Evolutionary conservation across 331 rosid species (phyloP).

Genomic region (Pyracantha coccinea): DNA sequence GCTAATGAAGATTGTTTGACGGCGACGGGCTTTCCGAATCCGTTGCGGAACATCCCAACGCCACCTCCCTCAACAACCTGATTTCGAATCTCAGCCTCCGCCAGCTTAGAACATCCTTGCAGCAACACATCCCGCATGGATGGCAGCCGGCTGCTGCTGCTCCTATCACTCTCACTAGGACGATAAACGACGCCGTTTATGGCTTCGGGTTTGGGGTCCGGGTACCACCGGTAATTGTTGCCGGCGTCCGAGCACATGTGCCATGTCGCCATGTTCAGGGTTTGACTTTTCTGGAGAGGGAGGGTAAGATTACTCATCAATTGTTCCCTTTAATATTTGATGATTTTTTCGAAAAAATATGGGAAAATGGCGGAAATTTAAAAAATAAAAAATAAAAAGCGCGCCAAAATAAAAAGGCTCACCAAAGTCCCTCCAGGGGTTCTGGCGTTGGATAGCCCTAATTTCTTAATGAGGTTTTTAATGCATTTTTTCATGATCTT

Average conservation of each 20-base stretch:
- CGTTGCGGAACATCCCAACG: neutral
- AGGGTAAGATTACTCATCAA: too few relatives aligned
- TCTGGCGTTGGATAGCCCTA: too few relatives aligned
- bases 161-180: neutral
- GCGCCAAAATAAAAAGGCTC: too few relatives aligned
- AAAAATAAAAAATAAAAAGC: too few relatives aligned
- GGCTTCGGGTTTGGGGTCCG: neutral
- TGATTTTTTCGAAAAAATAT: too few relatives aligned
- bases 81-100: neutral
- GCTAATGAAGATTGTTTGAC: neutral
- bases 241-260: conserved; percentile 34
- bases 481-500: too few relatives aligned
- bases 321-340: too few relatives aligned
- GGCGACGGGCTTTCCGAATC: neutral
- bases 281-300: too few relatives aligned
- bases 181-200: neutral
- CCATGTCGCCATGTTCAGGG: conserved; percentile 40
- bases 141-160: conserved; percentile 26
- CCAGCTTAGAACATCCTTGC: conserved; percentile 12
- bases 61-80: neutral
- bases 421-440: too few relatives aligned
- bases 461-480: too few relatives aligned
- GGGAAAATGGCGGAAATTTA: too few relatives aligned
- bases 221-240: conserved; percentile 36
- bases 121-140: conserved; percentile 55